Conservation (phyloP, 345 rosid species). For the Turnera subulata region DNA sequence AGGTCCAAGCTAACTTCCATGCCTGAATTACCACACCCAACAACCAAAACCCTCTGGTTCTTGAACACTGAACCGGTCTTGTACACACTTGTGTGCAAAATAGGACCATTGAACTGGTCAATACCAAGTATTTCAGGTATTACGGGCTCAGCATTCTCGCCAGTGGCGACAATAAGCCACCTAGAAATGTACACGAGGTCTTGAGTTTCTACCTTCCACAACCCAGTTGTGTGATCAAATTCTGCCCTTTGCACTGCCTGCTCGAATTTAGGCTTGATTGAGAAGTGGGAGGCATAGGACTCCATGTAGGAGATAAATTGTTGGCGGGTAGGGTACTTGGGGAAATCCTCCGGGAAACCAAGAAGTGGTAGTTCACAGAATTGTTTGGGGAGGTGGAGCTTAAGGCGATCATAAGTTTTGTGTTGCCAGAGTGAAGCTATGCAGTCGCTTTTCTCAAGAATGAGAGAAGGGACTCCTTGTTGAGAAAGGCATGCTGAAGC, state of each 20-base stretch:
- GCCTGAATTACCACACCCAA: slow-evolving; percentile 89
- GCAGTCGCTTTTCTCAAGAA: slow-evolving; percentile 69
- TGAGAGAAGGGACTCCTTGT: slow-evolving; percentile 56
- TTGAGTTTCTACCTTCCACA: slow-evolving; percentile 64
- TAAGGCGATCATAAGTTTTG: slow-evolving; percentile 78
- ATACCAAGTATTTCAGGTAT: slow-evolving; percentile 47
- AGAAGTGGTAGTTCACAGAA: slow-evolving; percentile 75
- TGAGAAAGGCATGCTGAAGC: slow-evolving; percentile 65
- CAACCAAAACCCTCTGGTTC: slow-evolving; percentile 47
- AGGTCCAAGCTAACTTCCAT: slow-evolving; percentile 64
- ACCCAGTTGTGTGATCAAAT: slow-evolving; percentile 41
- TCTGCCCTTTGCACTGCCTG: slow-evolving; percentile 53
- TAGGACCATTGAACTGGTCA: slow-evolving; percentile 39
- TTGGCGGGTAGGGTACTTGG: slow-evolving; percentile 66
- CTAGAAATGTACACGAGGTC: slow-evolving; percentile 43
- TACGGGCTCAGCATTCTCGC: slow-evolving; percentile 68
- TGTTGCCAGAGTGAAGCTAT: slow-evolving; percentile 85
- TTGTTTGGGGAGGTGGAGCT: slow-evolving; percentile 82
- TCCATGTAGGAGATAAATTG: slow-evolving; percentile 75
- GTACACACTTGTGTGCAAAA: slow-evolving; percentile 55
- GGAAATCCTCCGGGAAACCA: slow-evolving; percentile 61
- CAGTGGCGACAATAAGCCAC: slow-evolving; percentile 70
- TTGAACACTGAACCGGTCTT: slow-evolving; percentile 50
- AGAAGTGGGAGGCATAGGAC: slow-evolving; percentile 62
- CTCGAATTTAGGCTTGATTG: slow-evolving; percentile 55